phyloP scores from a whole-genome alignment of 2,329 filamentous ascomycete genomes.

The Penicillium sp. region DNA sequence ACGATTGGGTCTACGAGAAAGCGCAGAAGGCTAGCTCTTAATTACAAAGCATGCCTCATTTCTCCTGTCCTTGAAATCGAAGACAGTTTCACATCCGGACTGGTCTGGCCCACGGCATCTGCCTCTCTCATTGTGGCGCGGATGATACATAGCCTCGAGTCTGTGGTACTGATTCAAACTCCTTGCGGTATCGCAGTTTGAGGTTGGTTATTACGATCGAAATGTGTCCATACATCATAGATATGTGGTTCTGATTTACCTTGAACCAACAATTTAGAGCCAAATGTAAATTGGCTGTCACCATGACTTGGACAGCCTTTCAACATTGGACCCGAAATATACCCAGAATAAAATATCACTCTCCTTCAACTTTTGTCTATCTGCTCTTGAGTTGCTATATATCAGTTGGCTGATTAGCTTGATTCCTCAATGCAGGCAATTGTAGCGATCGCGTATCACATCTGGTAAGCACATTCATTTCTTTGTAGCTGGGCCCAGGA shows the following conservation, averaged over 20 bases:
- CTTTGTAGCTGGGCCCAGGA: neutral
- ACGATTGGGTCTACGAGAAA: conserved; percentile 96
- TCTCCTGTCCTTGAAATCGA: conserved; percentile 13
- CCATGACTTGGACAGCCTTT: neutral
- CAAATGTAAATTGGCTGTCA: conserved; percentile 5
- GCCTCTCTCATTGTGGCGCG: conserved; percentile 2
- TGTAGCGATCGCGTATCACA: neutral
- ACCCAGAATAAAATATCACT: conserved; percentile 20
- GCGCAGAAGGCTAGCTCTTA: conserved; percentile 48
- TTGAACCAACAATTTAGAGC: conserved; percentile 4
- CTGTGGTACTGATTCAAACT: neutral
- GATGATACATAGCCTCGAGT: conserved; percentile 2
- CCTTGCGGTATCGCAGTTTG: neutral
- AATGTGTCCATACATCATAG: conserved; percentile 2
- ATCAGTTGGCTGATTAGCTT: neutral
- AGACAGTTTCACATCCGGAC: conserved; percentile 16
- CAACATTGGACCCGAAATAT: conserved; percentile 10
- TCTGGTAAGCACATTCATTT: neutral
- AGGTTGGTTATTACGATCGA: neutral
- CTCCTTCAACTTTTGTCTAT: neutral
- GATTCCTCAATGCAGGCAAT: too few relatives aligned
- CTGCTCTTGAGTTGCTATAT: neutral
- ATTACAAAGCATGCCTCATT: conserved; percentile 4
- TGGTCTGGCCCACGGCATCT: conserved; percentile 20
- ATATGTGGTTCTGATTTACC: conserved; percentile 6